A percentile compares a stretch with the other conserved stretches of the same genome.
Evolutionary conservation across 2,329 filamentous ascomycete genomes (phyloP).

Genomic region (Blumeriella jaapii): DNA sequence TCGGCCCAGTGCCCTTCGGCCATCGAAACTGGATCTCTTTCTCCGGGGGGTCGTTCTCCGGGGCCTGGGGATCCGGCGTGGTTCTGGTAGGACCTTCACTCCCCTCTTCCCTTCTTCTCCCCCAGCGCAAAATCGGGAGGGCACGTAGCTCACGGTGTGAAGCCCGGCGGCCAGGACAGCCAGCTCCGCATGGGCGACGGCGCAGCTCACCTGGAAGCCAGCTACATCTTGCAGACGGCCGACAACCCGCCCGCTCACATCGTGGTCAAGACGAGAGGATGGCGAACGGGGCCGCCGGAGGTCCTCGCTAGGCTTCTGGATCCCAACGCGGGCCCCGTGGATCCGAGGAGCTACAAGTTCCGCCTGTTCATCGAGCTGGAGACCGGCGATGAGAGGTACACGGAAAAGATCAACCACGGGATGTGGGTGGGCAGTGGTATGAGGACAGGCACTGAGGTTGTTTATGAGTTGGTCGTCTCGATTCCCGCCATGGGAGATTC

Average conservation of each 20-base stretch:
- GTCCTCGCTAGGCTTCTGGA: slow-evolving; percentile 20
- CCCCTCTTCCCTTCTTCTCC: no score
- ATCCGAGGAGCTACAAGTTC: slow-evolving; percentile 33
- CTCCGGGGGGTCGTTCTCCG: slow-evolving; percentile 36
- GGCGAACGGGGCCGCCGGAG: slow-evolving; percentile 36
- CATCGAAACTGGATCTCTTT: slow-evolving; percentile 40
- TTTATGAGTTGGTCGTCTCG: slow-evolving; percentile 33
- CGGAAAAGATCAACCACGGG: slow-evolving; percentile 37
- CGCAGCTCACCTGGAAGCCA: slow-evolving; percentile 32
- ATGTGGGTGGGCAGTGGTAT: slow-evolving; percentile 40
- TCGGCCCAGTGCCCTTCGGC: slow-evolving; percentile 32
- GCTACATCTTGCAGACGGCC: slow-evolving; percentile 37
- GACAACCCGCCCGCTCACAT: slow-evolving; percentile 35
- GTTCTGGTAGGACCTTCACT: slow-evolving; percentile 32
- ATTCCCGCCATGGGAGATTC: background rate
- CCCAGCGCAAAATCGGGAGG: no score
- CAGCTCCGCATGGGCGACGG: slow-evolving; percentile 26
- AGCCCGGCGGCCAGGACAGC: slow-evolving; percentile 30
- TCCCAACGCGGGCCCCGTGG: slow-evolving; percentile 21
- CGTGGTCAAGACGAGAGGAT: slow-evolving; percentile 37
- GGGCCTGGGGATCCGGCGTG: slow-evolving; percentile 37
- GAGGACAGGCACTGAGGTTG: slow-evolving; percentile 34
- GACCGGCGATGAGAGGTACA: slow-evolving; percentile 38
- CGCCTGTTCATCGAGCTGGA: slow-evolving; percentile 39
- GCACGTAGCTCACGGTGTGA: slow-evolving; percentile 2